Base-by-base conservation (phyloP, 2,329 filamentous ascomycete species). In the Daldinia sp. region DNA sequence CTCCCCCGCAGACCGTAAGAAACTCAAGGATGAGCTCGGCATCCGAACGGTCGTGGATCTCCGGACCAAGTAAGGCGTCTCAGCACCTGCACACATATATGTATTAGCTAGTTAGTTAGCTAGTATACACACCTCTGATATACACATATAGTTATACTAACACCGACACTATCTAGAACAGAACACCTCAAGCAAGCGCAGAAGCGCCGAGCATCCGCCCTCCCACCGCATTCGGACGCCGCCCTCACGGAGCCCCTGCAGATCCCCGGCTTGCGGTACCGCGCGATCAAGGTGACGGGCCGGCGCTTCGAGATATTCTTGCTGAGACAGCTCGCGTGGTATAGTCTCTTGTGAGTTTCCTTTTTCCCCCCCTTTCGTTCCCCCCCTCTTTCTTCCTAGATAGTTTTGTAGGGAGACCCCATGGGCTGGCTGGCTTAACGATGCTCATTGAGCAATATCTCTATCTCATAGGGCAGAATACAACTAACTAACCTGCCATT, bases 21-120 rank as follows among this genome's bases (percentile, higher is more conserved):
- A 83, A 35, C 84, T 97, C 10, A 79, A 82, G 9, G 80, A 89
- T 6, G 84, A 88, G 35, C 85, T 90, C 72, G 84, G 87, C 23
- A 87, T 97, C 70, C 87, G 85, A 72, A 93, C 89, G 2, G 87
- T 97, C 44, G 86, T 97, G 67, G 94, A 97, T 81, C 82, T 97
- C 10, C 88, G 94, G 63, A 93, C 93, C 69, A 89, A 90, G 89
- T 93, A 84, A 67, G 79, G 60, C n/a, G 7, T 12, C 13, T 42
- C 33, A 10, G 20, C 12, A 15, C 7, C 13, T 23, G 13, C 41
- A 10, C 12, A 6, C 35, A 39, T 39, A 15, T 39, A 12, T 15
- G 12, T 13, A 37, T 37, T 13, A 39, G 5, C 35, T 13, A 39
- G 3, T 5, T 35, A 35, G 33, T 2, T 35, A 35, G 33, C 33